A percentile compares a stretch with the other conserved stretches of the same genome.
phyloP scores from a whole-genome alignment of 73 alveolate species.

The Urostyla sp. region DNA sequence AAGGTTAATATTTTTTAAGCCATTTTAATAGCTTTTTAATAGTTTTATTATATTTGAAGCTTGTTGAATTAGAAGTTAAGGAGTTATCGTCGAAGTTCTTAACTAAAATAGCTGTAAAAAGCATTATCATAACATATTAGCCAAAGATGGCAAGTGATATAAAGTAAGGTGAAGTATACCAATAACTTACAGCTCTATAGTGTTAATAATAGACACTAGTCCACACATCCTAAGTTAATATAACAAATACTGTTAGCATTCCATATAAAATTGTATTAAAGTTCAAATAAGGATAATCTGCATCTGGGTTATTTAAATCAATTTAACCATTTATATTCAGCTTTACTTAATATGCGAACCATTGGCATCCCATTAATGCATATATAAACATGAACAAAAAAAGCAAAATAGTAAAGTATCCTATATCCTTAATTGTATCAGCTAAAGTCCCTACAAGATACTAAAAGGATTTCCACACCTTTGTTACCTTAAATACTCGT shows the following conservation, averaged over 20 bases:
- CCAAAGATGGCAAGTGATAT: slow-evolving; percentile 52
- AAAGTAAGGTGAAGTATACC: slow-evolving; percentile 45
- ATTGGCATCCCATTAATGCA: slow-evolving; percentile 69
- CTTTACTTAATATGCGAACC: slow-evolving; percentile 60
- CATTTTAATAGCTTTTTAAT: too few relatives aligned
- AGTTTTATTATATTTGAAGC: too few relatives aligned
- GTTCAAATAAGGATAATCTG: slow-evolving; percentile 48
- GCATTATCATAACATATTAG: slow-evolving; percentile 27
- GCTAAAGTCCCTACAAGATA: slow-evolving; percentile 34
- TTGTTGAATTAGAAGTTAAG: too few relatives aligned
- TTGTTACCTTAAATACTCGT: slow-evolving; percentile 58
- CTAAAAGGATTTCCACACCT: slow-evolving; percentile 25
- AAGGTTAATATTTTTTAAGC: too few relatives aligned
- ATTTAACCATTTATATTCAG: neutral
- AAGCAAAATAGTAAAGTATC: slow-evolving; percentile 43
- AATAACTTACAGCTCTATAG: slow-evolving; percentile 34
- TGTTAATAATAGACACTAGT: slow-evolving; percentile 56
- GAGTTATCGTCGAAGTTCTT: slow-evolving; percentile 52
- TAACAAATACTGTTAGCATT: slow-evolving; percentile 57
- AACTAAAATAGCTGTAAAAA: slow-evolving; percentile 58
- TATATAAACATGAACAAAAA: slow-evolving; percentile 65
- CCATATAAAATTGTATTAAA: slow-evolving; percentile 63
- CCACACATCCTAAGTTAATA: slow-evolving; percentile 76
- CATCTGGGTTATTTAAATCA: slow-evolving; percentile 26
- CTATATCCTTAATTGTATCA: slow-evolving; percentile 48